phyloP scores from a whole-genome alignment of 148 eudicot genomes.

The Salicornia ramosissima region DNA sequence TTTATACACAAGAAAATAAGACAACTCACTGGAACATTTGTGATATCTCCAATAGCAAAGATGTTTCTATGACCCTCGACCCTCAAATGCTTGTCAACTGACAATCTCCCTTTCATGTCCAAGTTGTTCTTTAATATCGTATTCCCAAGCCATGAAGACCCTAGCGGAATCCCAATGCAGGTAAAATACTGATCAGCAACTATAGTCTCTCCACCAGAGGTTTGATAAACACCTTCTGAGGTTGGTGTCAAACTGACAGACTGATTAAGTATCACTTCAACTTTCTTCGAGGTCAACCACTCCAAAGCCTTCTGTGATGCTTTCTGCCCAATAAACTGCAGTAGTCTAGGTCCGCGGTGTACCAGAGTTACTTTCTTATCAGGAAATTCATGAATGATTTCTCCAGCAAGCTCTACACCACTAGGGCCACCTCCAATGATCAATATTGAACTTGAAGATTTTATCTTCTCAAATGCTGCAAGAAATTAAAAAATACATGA shows the following conservation, averaged over 20 bases:
- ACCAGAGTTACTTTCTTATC: conserved; percentile 46
- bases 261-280: conserved; percentile 43
- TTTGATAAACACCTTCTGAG: conserved; percentile 40
- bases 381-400: conserved; percentile 45
- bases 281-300: conserved; percentile 47
- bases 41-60: conserved; percentile 60
- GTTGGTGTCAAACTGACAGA: conserved; percentile 27
- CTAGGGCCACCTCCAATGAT: conserved; percentile 59
- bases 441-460: conserved; percentile 35
- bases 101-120: conserved; percentile 38
- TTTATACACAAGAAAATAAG: background rate
- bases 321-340: conserved; percentile 47
- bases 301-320: conserved; percentile 38
- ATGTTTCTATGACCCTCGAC: conserved; percentile 40
- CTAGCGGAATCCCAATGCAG: conserved; percentile 43
- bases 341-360: conserved; percentile 43
- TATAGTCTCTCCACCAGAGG: conserved; percentile 41
- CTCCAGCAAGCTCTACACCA: conserved; percentile 64
- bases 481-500: background rate
- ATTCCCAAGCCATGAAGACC: conserved; percentile 45
- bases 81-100: conserved; percentile 44
- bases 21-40: conserved; percentile 38
- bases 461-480: conserved; percentile 37
- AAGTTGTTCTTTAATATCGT: conserved; percentile 37
- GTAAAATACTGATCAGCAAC: conserved; percentile 40